phyloP scores from a whole-genome alignment of 495 filamentous ascomycete genomes.

The Lasiosphaeria miniovina region DNA sequence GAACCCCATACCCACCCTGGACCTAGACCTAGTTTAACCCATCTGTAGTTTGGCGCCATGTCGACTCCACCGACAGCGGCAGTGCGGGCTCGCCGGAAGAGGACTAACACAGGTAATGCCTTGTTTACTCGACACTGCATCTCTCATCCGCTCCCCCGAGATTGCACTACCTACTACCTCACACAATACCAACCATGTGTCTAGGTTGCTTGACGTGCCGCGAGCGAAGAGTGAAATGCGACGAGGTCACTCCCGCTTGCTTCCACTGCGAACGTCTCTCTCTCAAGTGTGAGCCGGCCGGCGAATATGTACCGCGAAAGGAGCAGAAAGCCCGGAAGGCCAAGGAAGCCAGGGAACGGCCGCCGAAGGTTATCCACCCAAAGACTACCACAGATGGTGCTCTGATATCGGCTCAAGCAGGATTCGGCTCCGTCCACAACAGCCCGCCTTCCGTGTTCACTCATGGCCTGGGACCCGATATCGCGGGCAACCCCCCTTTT shows the following conservation, averaged over 20 bases:
- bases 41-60: no score
- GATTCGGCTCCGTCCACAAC: not conserved
- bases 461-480: not conserved
- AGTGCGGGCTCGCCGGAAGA: not conserved
- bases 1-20: not conserved
- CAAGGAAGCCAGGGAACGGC: slow-evolving; percentile 5
- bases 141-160: not conserved
- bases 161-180: not conserved
- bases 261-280: slow-evolving; percentile 8
- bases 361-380: not conserved
- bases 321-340: not conserved
- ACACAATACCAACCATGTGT: no score
- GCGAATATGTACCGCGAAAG: slow-evolving; percentile 3
- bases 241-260: slow-evolving; percentile 14
- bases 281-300: slow-evolving; percentile 7
- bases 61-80: no score
- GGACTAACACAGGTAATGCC: slow-evolving; percentile 7
- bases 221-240: slow-evolving; percentile 17
- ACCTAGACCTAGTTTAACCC: no score
- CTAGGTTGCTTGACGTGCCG: slow-evolving; percentile 21
- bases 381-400: not conserved
- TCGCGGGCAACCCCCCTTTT: not conserved
- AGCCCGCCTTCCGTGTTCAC: not conserved
- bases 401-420: not conserved
- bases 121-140: not conserved